These are phyloP conservation scores for Byssoonygena ceratinophila DNA, from an alignment of 2,329 filamentous ascomycete species.

Conservation along the genomic window DNA sequence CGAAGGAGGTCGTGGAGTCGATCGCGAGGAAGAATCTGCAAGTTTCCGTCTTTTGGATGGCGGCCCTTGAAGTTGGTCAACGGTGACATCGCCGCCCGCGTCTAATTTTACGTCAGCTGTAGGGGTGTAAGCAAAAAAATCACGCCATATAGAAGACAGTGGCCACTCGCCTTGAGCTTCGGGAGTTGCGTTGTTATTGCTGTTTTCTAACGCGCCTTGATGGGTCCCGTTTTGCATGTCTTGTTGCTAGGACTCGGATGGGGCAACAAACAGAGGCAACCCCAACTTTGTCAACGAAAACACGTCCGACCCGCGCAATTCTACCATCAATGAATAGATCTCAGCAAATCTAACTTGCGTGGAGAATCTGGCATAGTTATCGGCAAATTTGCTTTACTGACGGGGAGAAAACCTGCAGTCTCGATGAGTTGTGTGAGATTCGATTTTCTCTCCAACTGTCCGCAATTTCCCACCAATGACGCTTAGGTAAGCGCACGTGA, in stretches of 20 bases:
- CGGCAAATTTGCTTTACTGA: conserved; percentile 33
- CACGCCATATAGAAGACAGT: conserved; percentile 11
- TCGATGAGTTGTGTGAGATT: conserved; percentile 30
- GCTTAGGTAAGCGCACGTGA: conserved; percentile 23
- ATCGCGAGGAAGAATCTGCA: conserved; percentile 29
- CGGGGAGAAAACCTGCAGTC: conserved; percentile 24
- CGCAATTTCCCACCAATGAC: conserved; percentile 23
- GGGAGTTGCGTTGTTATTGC: conserved; percentile 31
- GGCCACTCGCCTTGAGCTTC: conserved; percentile 21
- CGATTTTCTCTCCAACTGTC: conserved; percentile 26
- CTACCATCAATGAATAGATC: conserved; percentile 34
- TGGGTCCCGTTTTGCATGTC: conserved; percentile 40
- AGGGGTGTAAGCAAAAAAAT: conserved; percentile 1
- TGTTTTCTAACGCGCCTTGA: conserved; percentile 33
- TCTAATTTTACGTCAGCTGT: conserved; percentile 2
- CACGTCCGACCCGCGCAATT: conserved; percentile 27
- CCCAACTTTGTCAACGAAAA: conserved; percentile 38
- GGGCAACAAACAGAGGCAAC: conserved; percentile 33
- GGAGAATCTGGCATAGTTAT: conserved; percentile 38
- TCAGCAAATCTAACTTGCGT: conserved; percentile 25
- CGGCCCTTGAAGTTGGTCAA: conserved; percentile 29
- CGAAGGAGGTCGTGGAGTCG: conserved; percentile 45
- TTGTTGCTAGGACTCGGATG: conserved; percentile 32
- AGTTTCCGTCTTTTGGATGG: conserved; percentile 40
- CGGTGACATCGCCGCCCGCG: conserved; percentile 21